phyloP scores from a whole-genome alignment of 192 early-diverging fungal species.

The Spinellus fusiger region DNA sequence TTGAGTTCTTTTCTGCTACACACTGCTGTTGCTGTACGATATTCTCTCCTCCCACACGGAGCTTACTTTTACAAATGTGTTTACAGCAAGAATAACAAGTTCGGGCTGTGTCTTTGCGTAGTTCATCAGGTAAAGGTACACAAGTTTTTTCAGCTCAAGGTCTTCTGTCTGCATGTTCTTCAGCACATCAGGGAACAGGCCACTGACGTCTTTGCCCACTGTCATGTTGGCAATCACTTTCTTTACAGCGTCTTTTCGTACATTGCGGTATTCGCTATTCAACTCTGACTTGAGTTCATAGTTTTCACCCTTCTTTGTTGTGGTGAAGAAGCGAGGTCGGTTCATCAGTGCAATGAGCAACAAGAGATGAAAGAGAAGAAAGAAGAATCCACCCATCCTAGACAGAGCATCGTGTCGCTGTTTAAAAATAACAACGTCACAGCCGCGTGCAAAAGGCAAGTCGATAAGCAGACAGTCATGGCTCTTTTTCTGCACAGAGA shows the following conservation, averaged over 20 bases:
- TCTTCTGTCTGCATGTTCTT: slow-evolving; percentile 99
- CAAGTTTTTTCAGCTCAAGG: slow-evolving; percentile 95
- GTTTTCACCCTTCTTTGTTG: slow-evolving; percentile 85
- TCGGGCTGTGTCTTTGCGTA: slow-evolving; percentile 96
- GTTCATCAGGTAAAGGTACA: slow-evolving; percentile 97
- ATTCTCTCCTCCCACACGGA: neutral
- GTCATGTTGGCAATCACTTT: slow-evolving; percentile 99
- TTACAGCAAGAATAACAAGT: slow-evolving; percentile 92
- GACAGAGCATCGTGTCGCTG: neutral
- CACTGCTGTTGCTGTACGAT: neutral
- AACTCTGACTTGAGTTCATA: slow-evolving; percentile 96
- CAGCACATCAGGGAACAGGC: slow-evolving; percentile 93
- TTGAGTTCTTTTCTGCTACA: neutral
- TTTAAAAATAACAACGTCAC: neutral
- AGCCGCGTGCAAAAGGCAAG: neutral
- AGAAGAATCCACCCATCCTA: neutral
- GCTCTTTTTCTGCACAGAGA: no score
- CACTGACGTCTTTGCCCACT: slow-evolving; percentile 95
- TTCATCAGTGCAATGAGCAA: slow-evolving; percentile 1
- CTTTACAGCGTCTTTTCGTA: slow-evolving; percentile 95
- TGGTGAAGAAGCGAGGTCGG: slow-evolving; percentile 69
- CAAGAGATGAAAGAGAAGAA: neutral
- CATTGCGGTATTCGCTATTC: slow-evolving; percentile 95
- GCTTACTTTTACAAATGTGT: slow-evolving; percentile 90
- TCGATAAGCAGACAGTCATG: neutral